Percentiles rank a stretch among this genome's conserved stretches.
These are phyloP conservation scores for Penicillium capsulatum DNA, from an alignment of 2,329 filamentous ascomycete genomes.

Conservation along the genomic window DNA sequence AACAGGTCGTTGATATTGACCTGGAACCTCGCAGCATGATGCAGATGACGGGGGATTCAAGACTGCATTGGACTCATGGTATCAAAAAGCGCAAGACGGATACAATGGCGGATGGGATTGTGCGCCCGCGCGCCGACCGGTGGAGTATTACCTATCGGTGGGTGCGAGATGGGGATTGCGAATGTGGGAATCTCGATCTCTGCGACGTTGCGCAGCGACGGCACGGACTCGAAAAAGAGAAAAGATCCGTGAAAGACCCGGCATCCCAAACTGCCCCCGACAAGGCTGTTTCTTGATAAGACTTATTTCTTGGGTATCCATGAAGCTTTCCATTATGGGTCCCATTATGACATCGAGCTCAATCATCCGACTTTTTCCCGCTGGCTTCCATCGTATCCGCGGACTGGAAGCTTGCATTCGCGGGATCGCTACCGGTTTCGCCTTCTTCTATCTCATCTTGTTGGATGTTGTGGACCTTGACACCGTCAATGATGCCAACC, in stretches of 20 bases:
- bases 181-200: constrained; percentile 49
- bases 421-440: too few species aligned
- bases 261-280: not conserved
- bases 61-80: constrained; percentile 55
- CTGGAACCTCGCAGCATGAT: constrained; percentile 50
- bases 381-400: too few species aligned
- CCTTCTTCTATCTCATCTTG: too few species aligned
- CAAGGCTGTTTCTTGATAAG: not conserved
- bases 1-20: constrained; percentile 44
- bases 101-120: constrained; percentile 43
- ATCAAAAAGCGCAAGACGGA: constrained; percentile 55
- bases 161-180: constrained; percentile 48
- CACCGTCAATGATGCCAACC: too few species aligned
- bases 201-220: constrained; percentile 52
- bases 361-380: too few species aligned
- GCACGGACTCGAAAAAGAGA: constrained; percentile 48
- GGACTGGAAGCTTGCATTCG: too few species aligned
- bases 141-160: constrained; percentile 58
- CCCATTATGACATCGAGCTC: too few species aligned
- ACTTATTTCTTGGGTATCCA: not conserved
- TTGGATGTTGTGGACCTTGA: too few species aligned
- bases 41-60: constrained; percentile 49
- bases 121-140: constrained; percentile 43
- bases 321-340: too few species aligned
- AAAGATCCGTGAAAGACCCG: constrained; percentile 29